These are phyloP conservation scores for Hypoxylon sp. DNA, from an alignment of 2,329 filamentous ascomycete species.

Conservation along the genomic window DNA sequence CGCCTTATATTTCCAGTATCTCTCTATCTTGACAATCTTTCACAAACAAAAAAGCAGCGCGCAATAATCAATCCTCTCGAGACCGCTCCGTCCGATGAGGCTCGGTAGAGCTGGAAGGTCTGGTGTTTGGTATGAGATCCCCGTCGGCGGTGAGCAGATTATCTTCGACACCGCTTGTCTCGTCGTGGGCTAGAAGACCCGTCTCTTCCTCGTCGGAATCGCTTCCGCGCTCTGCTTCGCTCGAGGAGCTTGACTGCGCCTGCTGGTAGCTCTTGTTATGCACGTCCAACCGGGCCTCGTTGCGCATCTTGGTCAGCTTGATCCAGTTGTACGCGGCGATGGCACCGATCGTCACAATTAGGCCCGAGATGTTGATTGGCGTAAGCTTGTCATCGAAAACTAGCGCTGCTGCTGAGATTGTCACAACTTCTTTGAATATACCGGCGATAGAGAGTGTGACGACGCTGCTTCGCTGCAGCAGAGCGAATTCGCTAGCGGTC, in stretches of 20 bases:
- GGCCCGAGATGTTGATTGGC: conserved; percentile 85
- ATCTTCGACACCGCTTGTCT: conserved; percentile 53
- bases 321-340: conserved; percentile 95
- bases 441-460: conserved; percentile 96
- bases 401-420: conserved; percentile 87
- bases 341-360: conserved; percentile 88
- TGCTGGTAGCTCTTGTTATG: conserved; percentile 57
- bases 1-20: conserved; percentile 21
- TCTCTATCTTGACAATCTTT: conserved; percentile 33
- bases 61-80: conserved; percentile 42
- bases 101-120: conserved; percentile 44
- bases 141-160: conserved; percentile 58
- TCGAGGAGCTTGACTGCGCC: conserved; percentile 53
- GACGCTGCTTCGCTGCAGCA: conserved; percentile 93
- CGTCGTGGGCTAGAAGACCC: conserved; percentile 60
- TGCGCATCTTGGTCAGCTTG: conserved; percentile 90
- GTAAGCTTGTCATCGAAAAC: conserved; percentile 92
- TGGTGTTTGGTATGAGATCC: conserved; percentile 56
- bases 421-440: conserved; percentile 99
- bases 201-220: conserved; percentile 62
- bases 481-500: conserved; percentile 95
- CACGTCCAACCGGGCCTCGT: conserved; percentile 73
- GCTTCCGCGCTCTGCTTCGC: conserved; percentile 54
- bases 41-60: conserved; percentile 36
- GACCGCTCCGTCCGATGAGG: conserved; percentile 46